Evolutionary conservation across 345 rosid species (phyloP), one percentile per base, ranked within the genome.

Genomic region (Salix koriyanagi): DNA sequence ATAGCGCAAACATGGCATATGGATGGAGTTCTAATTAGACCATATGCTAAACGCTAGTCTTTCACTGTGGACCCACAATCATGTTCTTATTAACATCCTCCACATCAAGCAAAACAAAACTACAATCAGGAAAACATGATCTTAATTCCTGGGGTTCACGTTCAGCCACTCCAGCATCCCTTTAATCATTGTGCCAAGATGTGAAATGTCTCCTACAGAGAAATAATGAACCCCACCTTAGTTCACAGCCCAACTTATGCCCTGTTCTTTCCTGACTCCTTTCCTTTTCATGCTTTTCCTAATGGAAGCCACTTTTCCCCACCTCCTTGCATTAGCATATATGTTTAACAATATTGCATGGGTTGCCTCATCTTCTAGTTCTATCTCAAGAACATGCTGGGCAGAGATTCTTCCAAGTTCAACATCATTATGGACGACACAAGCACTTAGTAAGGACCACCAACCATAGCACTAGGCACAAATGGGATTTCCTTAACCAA

Each of bases 81-180:
- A 84, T 18, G 86, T 69, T 84, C 89, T 91, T 93, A 72, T 88
- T 88, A 72, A 84, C 88, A 74, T 89, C 88, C 44, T 87, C 88
- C 46, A 90, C 82, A 60, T 88, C 85, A 37, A 82, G 90, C 81
- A 91, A 82, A 67, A 91, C 85, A 44, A 84, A 89, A 65, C 72
- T 79, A 75, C 72, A 77, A 73, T 90, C 81, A 42, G 98, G 90
- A 77, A 85, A 32, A 32, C 83, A 82, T 86, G 89, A 34, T 94
- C 96, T 9, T 89, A 89, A 79, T 70, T 86, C 65, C 80, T 88
- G n/a, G 87, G 78, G 81, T 85, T 91, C 89, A 87, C 61, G 77
- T 91, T 90, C 84, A 95, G 84, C 96, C 94, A 93, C 76, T 95
- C 94, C 75, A 93, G 76, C 90, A 95, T 91, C 80, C 93, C 98